A percentile compares a stretch with the other conserved stretches of the same genome.
Evolutionary conservation across 768 basidiomycete genomes (phyloP).

Genomic region (Favolaschia claudopus): DNA sequence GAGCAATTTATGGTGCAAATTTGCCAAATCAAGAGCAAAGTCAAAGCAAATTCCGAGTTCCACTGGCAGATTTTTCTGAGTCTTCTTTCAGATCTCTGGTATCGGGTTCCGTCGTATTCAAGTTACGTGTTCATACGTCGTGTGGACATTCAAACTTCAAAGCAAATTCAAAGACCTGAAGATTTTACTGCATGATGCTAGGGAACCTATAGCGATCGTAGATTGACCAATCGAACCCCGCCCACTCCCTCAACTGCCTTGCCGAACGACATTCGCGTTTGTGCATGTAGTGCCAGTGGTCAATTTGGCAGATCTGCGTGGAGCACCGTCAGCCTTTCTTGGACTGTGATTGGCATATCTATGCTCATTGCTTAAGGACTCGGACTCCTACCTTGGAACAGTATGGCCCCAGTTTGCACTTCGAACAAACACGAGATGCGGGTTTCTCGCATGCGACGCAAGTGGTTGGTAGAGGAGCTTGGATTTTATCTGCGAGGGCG

Average conservation of each 20-base stretch:
- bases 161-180: too few species aligned
- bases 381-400: conserved; percentile 5
- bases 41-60: too few species aligned
- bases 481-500: conserved; percentile 8
- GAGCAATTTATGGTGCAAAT: too few species aligned
- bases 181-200: conserved; percentile 3
- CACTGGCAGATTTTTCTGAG: too few species aligned
- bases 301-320: conserved; percentile 4
- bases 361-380: too few species aligned
- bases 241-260: conserved; percentile 8
- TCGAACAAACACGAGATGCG: conserved; percentile 1
- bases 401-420: conserved; percentile 7
- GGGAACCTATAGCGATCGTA: conserved; percentile 7
- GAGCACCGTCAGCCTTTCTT: conserved; percentile 1
- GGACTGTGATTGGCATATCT: background rate
- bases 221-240: conserved; percentile 4
- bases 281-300: conserved; percentile 5
- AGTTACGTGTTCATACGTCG: too few species aligned
- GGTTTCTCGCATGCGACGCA: conserved; percentile 9
- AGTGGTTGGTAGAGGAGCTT: conserved; percentile 3
- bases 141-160: too few species aligned
- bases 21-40: too few species aligned
- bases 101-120: too few species aligned
- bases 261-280: conserved; percentile 4
- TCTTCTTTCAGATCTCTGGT: too few species aligned